phyloP scores from a whole-genome alignment of 345 rosid species.

The Pelargonium nanum region DNA sequence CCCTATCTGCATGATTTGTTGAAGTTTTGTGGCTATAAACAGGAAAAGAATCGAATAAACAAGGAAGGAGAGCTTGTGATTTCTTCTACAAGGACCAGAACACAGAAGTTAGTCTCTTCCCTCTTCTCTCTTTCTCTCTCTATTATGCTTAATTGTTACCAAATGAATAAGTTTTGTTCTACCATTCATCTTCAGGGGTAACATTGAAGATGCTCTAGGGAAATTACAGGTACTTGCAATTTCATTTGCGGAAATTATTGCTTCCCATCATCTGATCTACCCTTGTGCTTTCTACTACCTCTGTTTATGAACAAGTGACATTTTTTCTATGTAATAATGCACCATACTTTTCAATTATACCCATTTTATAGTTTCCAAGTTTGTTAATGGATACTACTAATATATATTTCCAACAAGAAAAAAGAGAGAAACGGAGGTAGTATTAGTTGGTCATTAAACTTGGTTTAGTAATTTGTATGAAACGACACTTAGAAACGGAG shows the following conservation, averaged over 20 bases:
- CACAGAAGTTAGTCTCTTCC: slow-evolving; percentile 51
- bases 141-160: slow-evolving; percentile 6
- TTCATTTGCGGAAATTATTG: neutral
- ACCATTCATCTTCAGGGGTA: slow-evolving; percentile 43
- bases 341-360: too few relatives aligned
- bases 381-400: too few relatives aligned
- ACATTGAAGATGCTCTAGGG: slow-evolving; percentile 64
- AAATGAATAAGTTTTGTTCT: slow-evolving; percentile 10
- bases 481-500: too few relatives aligned
- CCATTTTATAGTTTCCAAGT: too few relatives aligned
- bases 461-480: too few relatives aligned
- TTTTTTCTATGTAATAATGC: too few relatives aligned
- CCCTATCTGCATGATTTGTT: neutral
- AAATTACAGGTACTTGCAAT: slow-evolving; percentile 55
- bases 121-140: slow-evolving; percentile 1
- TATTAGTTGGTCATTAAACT: too few relatives aligned
- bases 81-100: slow-evolving; percentile 88
- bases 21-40: slow-evolving; percentile 12
- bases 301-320: too few relatives aligned
- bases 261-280: neutral
- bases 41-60: slow-evolving; percentile 96
- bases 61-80: slow-evolving; percentile 94
- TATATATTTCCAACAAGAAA: too few relatives aligned
- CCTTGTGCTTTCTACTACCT: neutral
- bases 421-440: too few relatives aligned